Base-by-base conservation (phyloP, 2,329 filamentous ascomycete genomes). In the Calonectria hawksworthii region DNA sequence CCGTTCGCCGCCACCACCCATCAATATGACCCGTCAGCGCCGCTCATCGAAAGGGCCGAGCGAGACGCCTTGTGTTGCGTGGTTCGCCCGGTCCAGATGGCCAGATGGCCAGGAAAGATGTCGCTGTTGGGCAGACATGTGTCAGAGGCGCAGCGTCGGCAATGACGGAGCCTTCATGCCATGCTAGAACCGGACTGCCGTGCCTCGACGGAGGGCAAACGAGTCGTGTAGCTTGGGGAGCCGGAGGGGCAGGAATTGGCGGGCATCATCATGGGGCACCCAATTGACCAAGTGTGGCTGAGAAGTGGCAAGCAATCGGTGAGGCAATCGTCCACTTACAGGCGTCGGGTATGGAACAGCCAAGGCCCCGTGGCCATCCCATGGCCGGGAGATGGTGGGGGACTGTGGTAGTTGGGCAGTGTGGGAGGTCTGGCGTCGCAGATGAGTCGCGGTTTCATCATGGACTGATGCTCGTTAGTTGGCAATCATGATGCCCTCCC, bases 291-390 rank as follows among this genome's bases (percentile, higher is more conserved):
- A 52, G 59, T 78, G 79, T 80, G 79, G 79, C 79, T 79, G 72
- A 73, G 59, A 78, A 64, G 79, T 80, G 79, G 79, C 79, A 63
- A 80, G 74, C 51, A 54, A 72, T 74, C 73, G 67, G 64, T 67
- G 66, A 67, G 38, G 66, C 70, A 74, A 76, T 72, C 70, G 38
- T 50, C 74, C 64, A 76, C 71, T 70, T 30, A 75, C 68, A 67
- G 52, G 72, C 50, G 59, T 68, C 34, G 64, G 52, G 38, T 52
- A 72, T 72, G 54, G 71, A 52, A 26, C n/a, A 71, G 74, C 63
- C 68, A 63, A 77, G 79, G 67, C 74, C 79, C 77, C 79, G 76
- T 80, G 79, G 76, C 76, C 75, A 70, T 70, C 72, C 56, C 56
- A 69, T 36, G 51, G n/a, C 59, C 52, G 61, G 38, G 61, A 70